Evolutionary conservation across 257 asterid genomes (phyloP), one percentile per base, ranked within the genome.

Genomic region (Anisodus tanguticus): DNA sequence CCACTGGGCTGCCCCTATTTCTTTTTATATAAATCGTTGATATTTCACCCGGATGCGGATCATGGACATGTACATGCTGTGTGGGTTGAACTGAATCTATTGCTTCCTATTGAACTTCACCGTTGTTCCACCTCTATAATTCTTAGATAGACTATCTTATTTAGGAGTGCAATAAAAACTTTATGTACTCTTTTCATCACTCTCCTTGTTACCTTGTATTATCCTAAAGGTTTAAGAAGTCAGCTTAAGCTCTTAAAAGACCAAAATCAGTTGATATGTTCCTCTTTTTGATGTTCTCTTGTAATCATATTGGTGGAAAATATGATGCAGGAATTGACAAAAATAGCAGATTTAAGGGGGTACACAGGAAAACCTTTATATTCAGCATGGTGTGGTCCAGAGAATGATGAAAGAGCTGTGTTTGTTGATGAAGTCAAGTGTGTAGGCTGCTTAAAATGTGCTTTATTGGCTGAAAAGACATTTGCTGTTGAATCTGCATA

Each of bases 351-450:
- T 85, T 86, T 95, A 41, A 93, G 90, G 76, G 99, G 98, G 16
- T 95, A 91, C 88, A 93, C 99, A 0, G 98, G 98, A 1, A 89
- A 89, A 86, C 99, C 99, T 0, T 88, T 95, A 70, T 94, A 93
- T 64, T 95, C 99, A 2, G 85, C 66, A 19, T 95, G 99, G 99
- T 60, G 69, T 5, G 98, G 99, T 5, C 82, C 91, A 4, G 98
- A 93, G 82, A 88, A 57, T 16, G 98, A 95, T 82, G 71, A 88
- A 22, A 89, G 97, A 89, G 98, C 97, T 5, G 97, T 93, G 49
- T 94, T 95, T 81, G 99, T 95, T 9, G 98, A 95, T 85, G 98
- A 95, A 87, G 97, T 90, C n/a, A 94, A 92, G 90, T 95, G 98
- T 55, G 90, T 95, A 6, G 99, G 98, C 35, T 95, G 99, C 90